A percentile compares a stretch with the other conserved stretches of the same genome.
phyloP scores from a whole-genome alignment of 768 basidiomycete species.

The Tephrocybe sp. region DNA sequence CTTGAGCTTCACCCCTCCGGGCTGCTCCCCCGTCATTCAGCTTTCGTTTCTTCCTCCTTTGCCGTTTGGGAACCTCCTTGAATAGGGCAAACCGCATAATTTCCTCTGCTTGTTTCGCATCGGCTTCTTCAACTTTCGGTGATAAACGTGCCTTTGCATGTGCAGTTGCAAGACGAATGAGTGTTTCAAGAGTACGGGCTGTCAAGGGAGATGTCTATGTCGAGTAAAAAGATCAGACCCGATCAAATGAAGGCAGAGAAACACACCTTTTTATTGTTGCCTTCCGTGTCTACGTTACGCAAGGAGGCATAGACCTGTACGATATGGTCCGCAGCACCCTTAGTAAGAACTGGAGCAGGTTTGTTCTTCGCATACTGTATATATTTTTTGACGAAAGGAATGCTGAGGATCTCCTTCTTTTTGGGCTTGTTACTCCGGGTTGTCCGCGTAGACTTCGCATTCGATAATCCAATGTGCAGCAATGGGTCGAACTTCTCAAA shows the following conservation, averaged over 20 bases:
- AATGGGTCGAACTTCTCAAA: slow-evolving; percentile 98
- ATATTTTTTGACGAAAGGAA: slow-evolving; percentile 96
- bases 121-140: slow-evolving; percentile 74
- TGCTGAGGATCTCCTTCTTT: slow-evolving; percentile 83
- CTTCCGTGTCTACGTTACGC: slow-evolving; percentile 89
- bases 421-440: slow-evolving; percentile 58
- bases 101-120: slow-evolving; percentile 89
- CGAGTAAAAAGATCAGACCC: slow-evolving; percentile 12
- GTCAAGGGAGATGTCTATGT: slow-evolving; percentile 92
- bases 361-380: slow-evolving; percentile 96
- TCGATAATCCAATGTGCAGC: slow-evolving; percentile 78
- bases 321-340: slow-evolving; percentile 93
- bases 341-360: slow-evolving; percentile 79
- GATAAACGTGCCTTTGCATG: slow-evolving; percentile 96
- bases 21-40: slow-evolving; percentile 64
- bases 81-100: slow-evolving; percentile 97
- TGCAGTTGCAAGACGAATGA: slow-evolving; percentile 96
- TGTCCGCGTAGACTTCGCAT: slow-evolving; percentile 40
- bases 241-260: slow-evolving; percentile 3
- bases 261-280: slow-evolving; percentile 79
- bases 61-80: slow-evolving; percentile 91
- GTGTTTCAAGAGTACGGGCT: slow-evolving; percentile 96
- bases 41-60: slow-evolving; percentile 82
- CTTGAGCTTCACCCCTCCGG: slow-evolving; percentile 44
- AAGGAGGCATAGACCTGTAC: slow-evolving; percentile 89